Evolutionary conservation across 371 early-diverging fungal genomes (phyloP).

Genomic region (Mucor velutinosus): DNA sequence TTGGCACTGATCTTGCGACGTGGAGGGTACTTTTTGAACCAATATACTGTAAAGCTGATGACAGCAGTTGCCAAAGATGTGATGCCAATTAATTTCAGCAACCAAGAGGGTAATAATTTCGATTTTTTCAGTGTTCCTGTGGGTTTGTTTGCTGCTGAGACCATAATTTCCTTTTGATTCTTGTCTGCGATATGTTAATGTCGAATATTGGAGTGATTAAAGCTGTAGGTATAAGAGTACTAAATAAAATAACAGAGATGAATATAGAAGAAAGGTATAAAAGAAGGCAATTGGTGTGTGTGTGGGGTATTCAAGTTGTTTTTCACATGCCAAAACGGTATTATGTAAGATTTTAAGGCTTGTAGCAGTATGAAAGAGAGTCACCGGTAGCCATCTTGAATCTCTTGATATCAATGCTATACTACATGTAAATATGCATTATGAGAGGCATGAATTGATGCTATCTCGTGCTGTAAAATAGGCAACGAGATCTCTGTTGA

Average conservation of each 20-base stretch:
- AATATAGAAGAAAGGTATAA: constrained; percentile 12
- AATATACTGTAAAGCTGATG: constrained; percentile 27
- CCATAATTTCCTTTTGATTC: not conserved
- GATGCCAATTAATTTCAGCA: constrained; percentile 21
- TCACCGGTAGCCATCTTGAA: not conserved
- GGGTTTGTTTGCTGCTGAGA: not conserved
- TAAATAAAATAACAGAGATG: not conserved
- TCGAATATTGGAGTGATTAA: not conserved
- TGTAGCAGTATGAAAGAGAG: not conserved
- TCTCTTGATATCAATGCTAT: not conserved
- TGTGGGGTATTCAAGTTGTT: not conserved
- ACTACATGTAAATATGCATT: not conserved
- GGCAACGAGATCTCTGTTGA: not conserved
- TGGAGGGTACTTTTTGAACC: constrained; percentile 22
- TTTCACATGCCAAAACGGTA: constrained; percentile 2
- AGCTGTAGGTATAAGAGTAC: not conserved
- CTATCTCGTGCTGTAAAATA: not conserved
- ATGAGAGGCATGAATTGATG: no score
- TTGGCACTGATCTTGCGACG: constrained; percentile 13
- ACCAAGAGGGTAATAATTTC: constrained; percentile 24
- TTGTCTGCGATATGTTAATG: not conserved
- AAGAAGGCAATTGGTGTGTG: not conserved
- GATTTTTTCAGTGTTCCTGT: constrained; percentile 7
- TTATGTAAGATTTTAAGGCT: not conserved
- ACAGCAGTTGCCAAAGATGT: constrained; percentile 26